Conservation (phyloP, 2,329 filamentous ascomycete genomes). For the Ilyonectria destructans region DNA sequence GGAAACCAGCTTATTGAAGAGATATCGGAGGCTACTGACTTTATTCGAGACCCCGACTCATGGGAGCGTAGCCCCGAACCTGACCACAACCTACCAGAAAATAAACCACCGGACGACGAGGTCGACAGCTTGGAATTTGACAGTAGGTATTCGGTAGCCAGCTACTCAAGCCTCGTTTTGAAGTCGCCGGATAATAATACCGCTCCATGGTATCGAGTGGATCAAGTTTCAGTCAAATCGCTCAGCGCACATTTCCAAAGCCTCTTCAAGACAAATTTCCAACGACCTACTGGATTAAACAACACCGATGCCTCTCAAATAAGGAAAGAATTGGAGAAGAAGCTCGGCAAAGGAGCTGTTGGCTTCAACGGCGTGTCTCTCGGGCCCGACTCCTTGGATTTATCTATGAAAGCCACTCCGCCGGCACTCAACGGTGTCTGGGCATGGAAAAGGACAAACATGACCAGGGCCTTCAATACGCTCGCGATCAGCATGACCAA, state of each 20-base stretch:
- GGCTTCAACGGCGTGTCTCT: constrained; percentile 13
- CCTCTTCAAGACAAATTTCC: constrained; percentile 10
- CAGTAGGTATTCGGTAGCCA: constrained; percentile 1
- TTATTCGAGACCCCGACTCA: constrained; percentile 14
- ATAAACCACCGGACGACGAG: constrained; percentile 10
- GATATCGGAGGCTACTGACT: constrained; percentile 4
- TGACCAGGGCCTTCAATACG: constrained; percentile 24
- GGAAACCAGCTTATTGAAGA: constrained; percentile 24
- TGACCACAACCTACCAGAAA: neutral
- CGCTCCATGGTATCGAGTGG: constrained; percentile 2
- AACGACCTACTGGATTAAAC: no score
- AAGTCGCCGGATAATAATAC: neutral
- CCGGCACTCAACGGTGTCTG: constrained; percentile 21
- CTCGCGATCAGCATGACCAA: constrained; percentile 33
- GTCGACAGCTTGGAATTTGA: constrained; percentile 19
- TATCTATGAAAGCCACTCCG: constrained; percentile 6
- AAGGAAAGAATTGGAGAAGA: neutral
- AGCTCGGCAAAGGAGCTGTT: constrained; percentile 20
- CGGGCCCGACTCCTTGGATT: neutral
- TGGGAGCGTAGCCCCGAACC: constrained; percentile 16
- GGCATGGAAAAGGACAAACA: constrained; percentile 20
- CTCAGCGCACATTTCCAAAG: constrained; percentile 24
- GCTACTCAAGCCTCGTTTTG: constrained; percentile 8
- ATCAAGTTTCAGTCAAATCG: constrained; percentile 7
- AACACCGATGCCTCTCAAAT: neutral